Conservation (phyloP, 805 yeast genomes). For the Naumovozyma baii region DNA sequence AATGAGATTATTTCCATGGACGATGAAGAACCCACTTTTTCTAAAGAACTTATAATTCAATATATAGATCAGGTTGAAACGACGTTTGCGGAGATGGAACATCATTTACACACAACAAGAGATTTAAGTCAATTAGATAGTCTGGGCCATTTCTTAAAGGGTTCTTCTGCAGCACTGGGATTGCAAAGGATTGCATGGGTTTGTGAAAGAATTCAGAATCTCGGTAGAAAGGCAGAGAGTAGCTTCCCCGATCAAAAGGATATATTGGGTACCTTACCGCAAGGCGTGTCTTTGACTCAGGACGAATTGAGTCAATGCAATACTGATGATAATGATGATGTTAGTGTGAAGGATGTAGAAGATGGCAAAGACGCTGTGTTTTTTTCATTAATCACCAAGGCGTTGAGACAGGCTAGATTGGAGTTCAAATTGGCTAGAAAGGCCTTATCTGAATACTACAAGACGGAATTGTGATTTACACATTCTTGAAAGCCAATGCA, state of each 20-base stretch:
- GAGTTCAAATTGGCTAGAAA: constrained; percentile 38
- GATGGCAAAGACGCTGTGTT: constrained; percentile 31
- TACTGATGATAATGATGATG: constrained; percentile 7
- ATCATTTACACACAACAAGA: constrained; percentile 30
- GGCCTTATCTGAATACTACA: constrained; percentile 41
- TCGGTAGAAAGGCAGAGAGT: constrained; percentile 43
- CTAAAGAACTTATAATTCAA: constrained; percentile 64
- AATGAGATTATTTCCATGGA: constrained; percentile 89
- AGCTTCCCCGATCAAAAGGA: constrained; percentile 11
- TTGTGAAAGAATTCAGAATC: constrained; percentile 89
- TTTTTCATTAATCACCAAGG: constrained; percentile 36
- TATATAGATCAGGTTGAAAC: constrained; percentile 83
- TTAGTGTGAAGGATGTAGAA: constrained; percentile 22
- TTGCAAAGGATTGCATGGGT: constrained; percentile 69
- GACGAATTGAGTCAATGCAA: constrained; percentile 4
- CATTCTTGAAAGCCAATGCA: no score
- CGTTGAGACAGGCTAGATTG: constrained; percentile 39
- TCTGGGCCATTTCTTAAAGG: constrained; percentile 88
- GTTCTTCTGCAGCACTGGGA: constrained; percentile 92
- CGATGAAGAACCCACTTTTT: constrained; percentile 90
- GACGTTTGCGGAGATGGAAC: constrained; percentile 65
- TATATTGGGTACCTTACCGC: constrained; percentile 6
- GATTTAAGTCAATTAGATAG: constrained; percentile 53
- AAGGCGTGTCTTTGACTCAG: constrained; percentile 8
- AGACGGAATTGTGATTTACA: constrained; percentile 14